phyloP scores from a whole-genome alignment of 257 asterid species.

The Solanum ossicruentum region DNA sequence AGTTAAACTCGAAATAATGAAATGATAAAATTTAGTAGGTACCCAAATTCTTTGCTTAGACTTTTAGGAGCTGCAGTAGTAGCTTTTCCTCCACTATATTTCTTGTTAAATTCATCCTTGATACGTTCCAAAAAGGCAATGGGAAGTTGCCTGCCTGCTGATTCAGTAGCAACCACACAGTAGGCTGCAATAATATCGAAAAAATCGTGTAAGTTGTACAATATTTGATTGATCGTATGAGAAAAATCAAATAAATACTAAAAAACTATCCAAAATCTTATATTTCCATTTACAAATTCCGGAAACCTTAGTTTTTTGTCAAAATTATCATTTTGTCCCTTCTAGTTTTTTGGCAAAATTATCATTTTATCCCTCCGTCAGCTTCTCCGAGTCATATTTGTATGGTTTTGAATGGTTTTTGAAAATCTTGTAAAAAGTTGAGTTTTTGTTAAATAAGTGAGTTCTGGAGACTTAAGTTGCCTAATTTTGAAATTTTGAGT shows the following conservation, averaged over 20 bases:
- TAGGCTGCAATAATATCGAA: slow-evolving; percentile 17
- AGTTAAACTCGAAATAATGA: neutral
- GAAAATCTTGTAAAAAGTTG: too few species aligned
- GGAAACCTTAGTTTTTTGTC: too few species aligned
- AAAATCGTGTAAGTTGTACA: neutral
- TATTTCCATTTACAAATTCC: too few species aligned
- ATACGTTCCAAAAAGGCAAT: slow-evolving; percentile 34
- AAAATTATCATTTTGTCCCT: too few species aligned
- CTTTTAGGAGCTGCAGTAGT: slow-evolving; percentile 27
- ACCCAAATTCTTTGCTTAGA: slow-evolving; percentile 40
- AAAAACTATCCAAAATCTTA: neutral
- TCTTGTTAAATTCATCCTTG: slow-evolving; percentile 38
- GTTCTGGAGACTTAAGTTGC: too few species aligned
- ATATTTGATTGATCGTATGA: neutral
- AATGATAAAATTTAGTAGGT: neutral
- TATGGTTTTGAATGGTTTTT: too few species aligned
- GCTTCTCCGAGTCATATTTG: too few species aligned
- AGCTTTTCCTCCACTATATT: slow-evolving; percentile 41
- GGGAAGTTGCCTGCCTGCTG: slow-evolving; percentile 42
- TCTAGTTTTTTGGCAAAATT: too few species aligned
- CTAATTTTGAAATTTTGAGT: too few species aligned
- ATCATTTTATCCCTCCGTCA: too few species aligned
- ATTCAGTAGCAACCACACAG: slow-evolving; percentile 44
- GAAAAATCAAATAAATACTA: neutral
- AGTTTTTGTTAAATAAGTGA: too few species aligned